Evolutionary conservation across 768 basidiomycete genomes (phyloP).

Genomic region (Ephemerocybe angulata): DNA sequence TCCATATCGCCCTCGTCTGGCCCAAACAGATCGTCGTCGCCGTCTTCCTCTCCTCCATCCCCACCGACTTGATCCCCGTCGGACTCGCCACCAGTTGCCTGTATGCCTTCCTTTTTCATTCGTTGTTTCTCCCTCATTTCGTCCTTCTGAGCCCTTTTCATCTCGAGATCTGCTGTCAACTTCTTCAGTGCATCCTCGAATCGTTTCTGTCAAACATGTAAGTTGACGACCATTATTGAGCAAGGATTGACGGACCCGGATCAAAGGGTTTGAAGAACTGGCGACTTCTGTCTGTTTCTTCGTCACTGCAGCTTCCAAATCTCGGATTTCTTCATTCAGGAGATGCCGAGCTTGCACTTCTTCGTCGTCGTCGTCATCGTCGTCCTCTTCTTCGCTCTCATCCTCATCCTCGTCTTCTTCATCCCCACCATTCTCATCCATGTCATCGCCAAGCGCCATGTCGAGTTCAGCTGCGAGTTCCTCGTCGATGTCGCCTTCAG

Average conservation of each 20-base stretch:
- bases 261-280: constrained; percentile 81
- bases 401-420: constrained; percentile 68
- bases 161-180: constrained; percentile 79
- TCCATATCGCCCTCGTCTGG: constrained; percentile 40
- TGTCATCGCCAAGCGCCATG: constrained; percentile 67
- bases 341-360: constrained; percentile 73
- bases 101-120: constrained; percentile 64
- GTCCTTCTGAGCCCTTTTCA: constrained; percentile 76
- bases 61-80: constrained; percentile 35
- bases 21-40: constrained; percentile 43
- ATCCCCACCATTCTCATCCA: constrained; percentile 58
- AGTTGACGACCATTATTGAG: constrained; percentile 1
- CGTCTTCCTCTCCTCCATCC: constrained; percentile 28
- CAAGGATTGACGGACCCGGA: constrained; percentile 50
- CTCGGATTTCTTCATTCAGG: constrained; percentile 84
- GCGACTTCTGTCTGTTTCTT: constrained; percentile 84
- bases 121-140: constrained; percentile 75
- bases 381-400: constrained; percentile 68
- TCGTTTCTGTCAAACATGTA: constrained; percentile 56
- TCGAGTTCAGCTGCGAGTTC: constrained; percentile 87
- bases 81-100: constrained; percentile 32
- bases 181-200: constrained; percentile 93
- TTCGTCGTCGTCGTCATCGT: constrained; percentile 83
- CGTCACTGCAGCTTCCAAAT: constrained; percentile 81
- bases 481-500: constrained; percentile 81